Base-by-base conservation (phyloP, 106 monocot species). In the Dendrobium officinale region DNA sequence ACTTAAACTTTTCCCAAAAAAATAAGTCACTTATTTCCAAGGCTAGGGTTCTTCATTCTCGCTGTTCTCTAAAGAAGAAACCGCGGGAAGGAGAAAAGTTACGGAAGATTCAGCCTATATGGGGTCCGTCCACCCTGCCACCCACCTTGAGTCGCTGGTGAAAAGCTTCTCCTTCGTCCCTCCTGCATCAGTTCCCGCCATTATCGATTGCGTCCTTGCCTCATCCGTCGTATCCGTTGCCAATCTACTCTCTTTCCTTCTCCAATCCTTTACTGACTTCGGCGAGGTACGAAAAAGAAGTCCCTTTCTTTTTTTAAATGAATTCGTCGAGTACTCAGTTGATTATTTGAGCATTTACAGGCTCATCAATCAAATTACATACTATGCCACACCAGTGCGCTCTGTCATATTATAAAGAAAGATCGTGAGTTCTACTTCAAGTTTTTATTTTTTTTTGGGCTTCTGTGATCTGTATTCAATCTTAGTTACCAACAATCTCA, bases 131-230 rank as follows among this genome's bases (percentile, higher is more conserved):
- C 10, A 74, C 42, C 29, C 79, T 51, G 72, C 85, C n/a, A 77
- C 85, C 55, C 68, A 89, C 82, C 45, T 91, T 48, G 61, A 85
- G 40, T 83, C 96, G 20, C 85, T 96, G 19, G 33, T 75, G 55
- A 84, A 48, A 18, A 87, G 87, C 89, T 81, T 96, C 54, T 48
- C 82, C 56, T 72, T 81, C 33, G 83, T 92, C 42, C 93, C 93
- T 6, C 75, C 89, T 2, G 82, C 86, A 42, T 89, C 92, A 79
- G 80, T 87, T 4, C 83, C 96, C 2, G 90, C 91, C n/a, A 81
- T 96, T 82, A 75, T 96, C 75, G 92, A 96, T 81, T 96, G 93
- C 79, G 92, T 96, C 59, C 64, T 93, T 41, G 87, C 86, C 37
- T 93, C 93, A 41, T 80, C 95, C 42, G 58, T 75, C 42, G 27